Base-by-base conservation (phyloP, 106 monocot genomes). In the Platanthera zijinensis region DNA sequence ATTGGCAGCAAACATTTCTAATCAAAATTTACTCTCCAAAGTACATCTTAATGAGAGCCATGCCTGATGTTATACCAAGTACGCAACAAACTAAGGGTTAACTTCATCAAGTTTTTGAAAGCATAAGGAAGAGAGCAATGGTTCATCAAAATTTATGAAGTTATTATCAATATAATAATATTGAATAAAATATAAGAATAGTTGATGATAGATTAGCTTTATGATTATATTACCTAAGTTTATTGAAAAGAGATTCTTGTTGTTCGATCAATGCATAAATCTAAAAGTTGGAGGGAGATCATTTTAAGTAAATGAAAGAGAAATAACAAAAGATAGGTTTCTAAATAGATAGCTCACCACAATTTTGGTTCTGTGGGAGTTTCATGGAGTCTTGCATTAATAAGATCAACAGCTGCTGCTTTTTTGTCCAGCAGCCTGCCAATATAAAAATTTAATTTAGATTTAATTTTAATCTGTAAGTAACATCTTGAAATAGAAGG, bases 401-500 rank as follows among this genome's bases (percentile, higher is more conserved):
- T 99, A 72, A 94, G 94, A 72, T 88, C 89, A 74, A 92, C 89
- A 61, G 99, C 94, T 50, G 90, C 92, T 66, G 94, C 78, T 63
- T 90, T 94, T 74, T 99, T 99, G 66, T 84, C 99, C 51, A 99
- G 49, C 73, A 92, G 82, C 28, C 97, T 94, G 78, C 51, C 71
- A 84, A 83, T 8, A 7, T n/a, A 45, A 77, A 78, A 39, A 8
- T 17, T 82, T 0, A 5, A 17, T 71, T 18, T 48, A 66, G 39
- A 8, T 50, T 7, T 53, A 28, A n/a, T 70, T 51, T 9, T 9
- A 21, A 50, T n/a, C 45, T 56, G 48, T 5, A 71, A 15, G 10
- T 52, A 71, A 32, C 7, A 54, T 30, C 25, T 45, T 48, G 51
- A 78, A 75, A 74, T 28, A 15, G 51, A 71, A 48, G 11, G n/a